Evolutionary conservation across 306 rosid genomes (phyloP), one percentile per base, ranked within the genome.

Genomic region (Medicago ruthenica): DNA sequence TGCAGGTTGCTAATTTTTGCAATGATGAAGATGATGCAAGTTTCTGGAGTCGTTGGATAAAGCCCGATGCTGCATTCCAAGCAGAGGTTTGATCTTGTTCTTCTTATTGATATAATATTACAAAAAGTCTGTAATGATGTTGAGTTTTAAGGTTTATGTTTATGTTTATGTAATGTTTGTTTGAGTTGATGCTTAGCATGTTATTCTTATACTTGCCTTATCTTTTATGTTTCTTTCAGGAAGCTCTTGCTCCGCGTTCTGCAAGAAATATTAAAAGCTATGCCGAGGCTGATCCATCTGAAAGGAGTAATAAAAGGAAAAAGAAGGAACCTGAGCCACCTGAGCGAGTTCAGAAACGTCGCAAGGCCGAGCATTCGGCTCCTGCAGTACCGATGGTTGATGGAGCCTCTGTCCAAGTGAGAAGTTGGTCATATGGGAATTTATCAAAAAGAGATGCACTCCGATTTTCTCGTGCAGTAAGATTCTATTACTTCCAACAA

Each of bases 1-100:
- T 71, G 18, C 85, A 96, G 99, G 99, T 96, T 80, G 99, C 99
- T 74, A 96, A 89, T 84, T 90, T 96, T 73, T 83, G 87, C 68
- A 90, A 88, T 76, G 91, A 85, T 73, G 98, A 90, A 88, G 99
- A 96, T 76, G 99, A 96, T 90, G 96, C 91, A 55, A 96, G 96
- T 85, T 96, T 96, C 71, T 96, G 99, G 99, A 96, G 99, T 77
- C 97, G 98, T 74, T 89, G 96, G 99, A 96, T 96, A 85, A 90
- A 90, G 86, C 92, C 99, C 6, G 97, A 90, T 13, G 92, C 98
- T 18, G 70, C 90, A 27, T 81, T 86, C 64, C 92, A 96, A 70
- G 99, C 99, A 5, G 97, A 90, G 88, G 99, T 96, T 84, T 77
- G 86, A 86, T 74, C 72, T 77, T 76, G 12, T 75, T 61, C 47